Base-by-base conservation (phyloP, 2,329 filamentous ascomycete species). In the Trichoderma koningii region DNA sequence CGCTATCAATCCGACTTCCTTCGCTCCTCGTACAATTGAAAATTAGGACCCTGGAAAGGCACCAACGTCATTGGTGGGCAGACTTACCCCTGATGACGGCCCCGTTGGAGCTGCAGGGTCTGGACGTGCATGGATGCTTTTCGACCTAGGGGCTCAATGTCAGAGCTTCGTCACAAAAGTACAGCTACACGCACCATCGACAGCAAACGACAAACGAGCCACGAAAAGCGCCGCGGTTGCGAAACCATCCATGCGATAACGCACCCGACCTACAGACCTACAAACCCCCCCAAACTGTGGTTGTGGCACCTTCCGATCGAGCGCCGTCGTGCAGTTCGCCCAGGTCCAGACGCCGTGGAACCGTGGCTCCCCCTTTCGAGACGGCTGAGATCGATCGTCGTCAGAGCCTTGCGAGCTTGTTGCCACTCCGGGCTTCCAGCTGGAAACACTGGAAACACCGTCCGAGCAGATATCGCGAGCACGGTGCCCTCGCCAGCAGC, bases 41-140 rank as follows among this genome's bases (percentile, higher is more conserved):
- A 17, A 14, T 10, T 48, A 30, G n/a, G 56, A 34, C 52, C 28
- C 50, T 48, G 28, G 30, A 21, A 30, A 50, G 23, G 7, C 19
- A 48, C 48, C 42, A 62, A 65, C 63, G 55, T 65, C 55, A 65
- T 56, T 65, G 63, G 63, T 53, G 55, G 62, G 38, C 42, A 48
- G 28, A 7, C 19, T 55, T 55, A 48, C 63, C 63, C 63, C 56
- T 65, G 56, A 65, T 61, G 63, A 55, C 57, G 55, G 59, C 30
- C 56, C 26, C n/a, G 34, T 57, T 42, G 38, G 28, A 26, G 56
- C 45, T 51, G 56, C 59, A 62, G 48, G 55, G 55, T 59, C 55
- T 59, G 26, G 55, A 59, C 23, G 21, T 26, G 47, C 47, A 26
- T 50, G 47, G 19, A 48, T 48, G n/a, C n/a, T 57, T 57, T 38